Evolutionary conservation across 2,329 filamentous ascomycete genomes (phyloP).

Genomic region (Apiospora aurea): DNA sequence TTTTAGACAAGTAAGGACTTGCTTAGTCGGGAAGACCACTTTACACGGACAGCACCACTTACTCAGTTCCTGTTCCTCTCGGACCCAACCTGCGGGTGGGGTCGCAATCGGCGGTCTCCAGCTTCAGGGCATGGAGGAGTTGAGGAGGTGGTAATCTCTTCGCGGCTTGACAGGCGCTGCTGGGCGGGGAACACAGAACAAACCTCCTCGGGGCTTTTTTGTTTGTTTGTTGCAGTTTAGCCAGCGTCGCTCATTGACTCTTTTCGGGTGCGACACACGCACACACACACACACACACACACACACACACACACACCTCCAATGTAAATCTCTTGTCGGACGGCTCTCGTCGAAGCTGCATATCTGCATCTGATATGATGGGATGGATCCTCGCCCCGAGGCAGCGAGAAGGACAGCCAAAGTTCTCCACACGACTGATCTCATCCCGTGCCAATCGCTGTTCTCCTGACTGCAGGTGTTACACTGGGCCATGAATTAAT

Average conservation of each 20-base stretch:
- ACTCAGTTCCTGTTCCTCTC: not conserved
- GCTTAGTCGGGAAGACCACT: conserved; percentile 16
- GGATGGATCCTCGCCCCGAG: not conserved
- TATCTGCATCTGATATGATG: conserved; percentile 14
- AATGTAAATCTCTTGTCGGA: not conserved
- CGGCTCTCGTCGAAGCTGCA: conserved; percentile 1
- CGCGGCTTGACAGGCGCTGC: not conserved
- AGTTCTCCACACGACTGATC: conserved; percentile 2
- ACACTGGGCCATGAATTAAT: not conserved
- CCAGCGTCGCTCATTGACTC: not conserved
- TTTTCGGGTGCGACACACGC: not conserved
- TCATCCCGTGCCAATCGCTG: conserved; percentile 8
- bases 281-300: too few relatives aligned
- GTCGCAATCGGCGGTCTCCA: conserved; percentile 16
- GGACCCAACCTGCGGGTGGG: conserved; percentile 9
- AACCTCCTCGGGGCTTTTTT: not conserved
- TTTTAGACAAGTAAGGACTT: not conserved
- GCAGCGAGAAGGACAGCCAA: not conserved
- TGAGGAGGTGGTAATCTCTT: not conserved
- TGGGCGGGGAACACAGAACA: too few relatives aligned
- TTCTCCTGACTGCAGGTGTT: not conserved
- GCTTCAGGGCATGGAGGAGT: not conserved
- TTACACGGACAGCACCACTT: not conserved
- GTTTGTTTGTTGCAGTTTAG: not conserved
- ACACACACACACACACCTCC: too few relatives aligned